Conservation (phyloP, 371 early-diverging fungal genomes). For the Mortierella sp. region DNA sequence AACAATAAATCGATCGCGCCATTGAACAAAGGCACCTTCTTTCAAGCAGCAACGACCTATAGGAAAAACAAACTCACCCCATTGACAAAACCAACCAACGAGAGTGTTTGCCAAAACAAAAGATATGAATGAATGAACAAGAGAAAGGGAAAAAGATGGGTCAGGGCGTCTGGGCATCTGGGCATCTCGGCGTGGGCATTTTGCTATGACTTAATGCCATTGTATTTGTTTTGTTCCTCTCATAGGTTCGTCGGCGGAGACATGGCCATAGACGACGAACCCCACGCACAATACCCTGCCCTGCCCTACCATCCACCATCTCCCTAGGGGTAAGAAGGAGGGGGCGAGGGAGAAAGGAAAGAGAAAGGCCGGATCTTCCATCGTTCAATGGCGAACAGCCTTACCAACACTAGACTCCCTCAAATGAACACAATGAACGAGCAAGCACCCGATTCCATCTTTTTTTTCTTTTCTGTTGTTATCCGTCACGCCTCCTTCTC, state of each 20-base stretch:
- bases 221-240: neutral
- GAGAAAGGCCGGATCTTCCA: neutral
- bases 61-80: neutral
- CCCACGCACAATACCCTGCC: constrained; percentile 5
- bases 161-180: neutral
- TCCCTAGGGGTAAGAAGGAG: neutral
- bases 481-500: constrained; percentile 3
- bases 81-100: too few species aligned
- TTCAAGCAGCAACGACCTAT: neutral
- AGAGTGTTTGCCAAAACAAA: neutral
- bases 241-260: neutral
- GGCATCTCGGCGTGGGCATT: neutral
- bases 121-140: neutral
- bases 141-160: neutral
- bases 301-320: neutral
- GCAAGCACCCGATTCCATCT: neutral
- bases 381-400: neutral
- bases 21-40: neutral
- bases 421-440: neutral
- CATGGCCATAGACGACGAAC: constrained; percentile 1
- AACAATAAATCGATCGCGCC: neutral
- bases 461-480: neutral
- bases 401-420: neutral
- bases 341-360: neutral
- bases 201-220: neutral